phyloP scores from a whole-genome alignment of 352 stramenopile species.

The Blastocystis hominis region DNA sequence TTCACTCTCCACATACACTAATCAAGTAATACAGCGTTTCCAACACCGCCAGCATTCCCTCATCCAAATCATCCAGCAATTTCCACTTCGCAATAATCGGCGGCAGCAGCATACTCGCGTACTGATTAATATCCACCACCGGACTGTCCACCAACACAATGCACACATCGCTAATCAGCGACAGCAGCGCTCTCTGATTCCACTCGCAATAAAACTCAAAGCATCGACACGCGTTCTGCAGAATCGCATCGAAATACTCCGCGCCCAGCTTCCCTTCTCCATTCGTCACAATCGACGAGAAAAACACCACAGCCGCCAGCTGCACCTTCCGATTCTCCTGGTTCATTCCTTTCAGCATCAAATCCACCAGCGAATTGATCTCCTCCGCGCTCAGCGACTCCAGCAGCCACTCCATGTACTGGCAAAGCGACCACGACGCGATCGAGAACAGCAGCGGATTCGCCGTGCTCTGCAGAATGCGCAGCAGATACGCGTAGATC shows the following conservation, averaged over 20 bases:
- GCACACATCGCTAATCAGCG: background rate
- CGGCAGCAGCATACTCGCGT: constrained; percentile 1
- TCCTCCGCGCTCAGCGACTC: background rate
- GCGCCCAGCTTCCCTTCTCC: background rate
- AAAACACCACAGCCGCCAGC: background rate
- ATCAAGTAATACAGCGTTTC: constrained; percentile 51
- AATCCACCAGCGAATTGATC: background rate
- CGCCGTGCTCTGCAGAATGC: background rate
- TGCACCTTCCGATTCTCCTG: background rate
- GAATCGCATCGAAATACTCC: constrained; percentile 21
- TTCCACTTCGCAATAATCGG: constrained; percentile 48
- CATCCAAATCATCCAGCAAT: constrained; percentile 16
- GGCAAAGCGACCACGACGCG: background rate
- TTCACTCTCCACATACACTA: background rate
- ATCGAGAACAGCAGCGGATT: constrained; percentile 30
- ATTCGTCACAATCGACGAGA: constrained; percentile 19
- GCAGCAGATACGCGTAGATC: background rate
- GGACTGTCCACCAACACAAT: background rate
- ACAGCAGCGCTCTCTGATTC: constrained; percentile 4
- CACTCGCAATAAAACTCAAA: constrained; percentile 37
- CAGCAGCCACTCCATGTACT: constrained; percentile 2
- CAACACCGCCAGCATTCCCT: constrained; percentile 28
- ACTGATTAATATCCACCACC: background rate
- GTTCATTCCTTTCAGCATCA: background rate
- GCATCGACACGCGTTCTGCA: constrained; percentile 14